Percentiles rank a stretch among this genome's conserved stretches.
These are phyloP conservation scores for Patellaria atrata DNA, from an alignment of 495 filamentous ascomycete genomes.

Conservation along the genomic window DNA sequence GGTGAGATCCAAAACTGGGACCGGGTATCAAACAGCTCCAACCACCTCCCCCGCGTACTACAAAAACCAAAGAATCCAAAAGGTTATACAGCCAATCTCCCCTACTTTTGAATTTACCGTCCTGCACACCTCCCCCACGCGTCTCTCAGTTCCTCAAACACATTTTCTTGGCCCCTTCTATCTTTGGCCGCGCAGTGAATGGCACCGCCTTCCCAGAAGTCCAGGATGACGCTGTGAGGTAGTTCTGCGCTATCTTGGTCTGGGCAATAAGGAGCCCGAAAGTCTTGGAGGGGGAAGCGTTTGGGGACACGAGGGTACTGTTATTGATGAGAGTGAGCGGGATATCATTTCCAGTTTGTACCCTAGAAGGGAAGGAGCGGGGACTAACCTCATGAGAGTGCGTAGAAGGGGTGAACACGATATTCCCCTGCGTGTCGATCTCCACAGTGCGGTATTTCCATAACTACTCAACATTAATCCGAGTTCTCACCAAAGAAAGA, in stretches of 20 bases:
- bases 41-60: too few species aligned
- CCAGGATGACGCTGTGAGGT: slow-evolving; percentile 62
- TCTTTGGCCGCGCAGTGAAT: slow-evolving; percentile 81
- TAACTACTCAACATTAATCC: slow-evolving; percentile 28
- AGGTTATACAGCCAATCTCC: too few species aligned
- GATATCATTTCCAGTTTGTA: too few species aligned
- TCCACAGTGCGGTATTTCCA: slow-evolving; percentile 82
- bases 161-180: slow-evolving; percentile 49
- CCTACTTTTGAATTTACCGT: too few species aligned
- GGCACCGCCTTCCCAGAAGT: slow-evolving; percentile 69
- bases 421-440: slow-evolving; percentile 59
- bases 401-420: slow-evolving; percentile 54
- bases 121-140: slow-evolving; percentile 1
- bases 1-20: too few species aligned
- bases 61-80: too few species aligned
- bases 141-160: slow-evolving; percentile 27
- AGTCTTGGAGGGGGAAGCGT: slow-evolving; percentile 68
- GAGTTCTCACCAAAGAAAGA: not conserved
- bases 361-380: not conserved
- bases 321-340: slow-evolving; percentile 1
- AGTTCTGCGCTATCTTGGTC: slow-evolving; percentile 83
- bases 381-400: slow-evolving; percentile 22
- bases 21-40: too few species aligned
- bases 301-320: slow-evolving; percentile 40
- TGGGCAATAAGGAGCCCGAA: slow-evolving; percentile 60